Base-by-base conservation (phyloP, 768 basidiomycete species). In the Tricholoma sp. region DNA sequence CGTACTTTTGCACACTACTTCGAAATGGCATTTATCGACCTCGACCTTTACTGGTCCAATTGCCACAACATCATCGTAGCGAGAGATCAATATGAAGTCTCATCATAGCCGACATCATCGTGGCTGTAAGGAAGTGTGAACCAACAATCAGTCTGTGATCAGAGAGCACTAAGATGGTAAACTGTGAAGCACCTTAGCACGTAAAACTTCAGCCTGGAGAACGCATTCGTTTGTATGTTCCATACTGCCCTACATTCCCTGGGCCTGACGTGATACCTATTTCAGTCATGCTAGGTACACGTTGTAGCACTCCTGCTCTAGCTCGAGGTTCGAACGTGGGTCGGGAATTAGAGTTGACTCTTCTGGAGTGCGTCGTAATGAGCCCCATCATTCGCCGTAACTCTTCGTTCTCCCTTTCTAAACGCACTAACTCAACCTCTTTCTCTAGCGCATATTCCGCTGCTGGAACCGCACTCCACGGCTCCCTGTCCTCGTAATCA, bases 341-440 rank as follows among this genome's bases (percentile, higher is more conserved):
- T 29, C 56, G 58, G 10, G 44, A 17, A 41, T 67, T 65, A 28
- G 53, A 63, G 37, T 41, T 63, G 33, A 64, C 68, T 54, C 60
- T 64, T 39, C 64, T 63, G 24, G 62, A 61, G 31, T 68, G 69
- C 13, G 65, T 64, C 7, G 74, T 71, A 20, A 72, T 58, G 15
- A 85, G 69, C 0, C 82, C 85, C 58, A 92, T 68, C 76, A 98
- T 74, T 56, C 83, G 77, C 63, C 88, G 79, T 59, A 99, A 72
- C 60, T 89, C 80, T 52, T 82, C 80, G 66, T 99, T 98, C 76
- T 99, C 96, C 61, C 79, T 82, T 72, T 95, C 86, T 39, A 99
- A 74, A 51, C 94, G 79, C 32, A 85, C 82, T 2, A 99, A 82
- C 73, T 99, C 96, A 65, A 86, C 87, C 68, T 98, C 97, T 58